Percentiles rank a stretch among this genome's conserved stretches.
Conservation (phyloP, 1,284 basidiomycete genomes). For the Leccinum laetum region DNA sequence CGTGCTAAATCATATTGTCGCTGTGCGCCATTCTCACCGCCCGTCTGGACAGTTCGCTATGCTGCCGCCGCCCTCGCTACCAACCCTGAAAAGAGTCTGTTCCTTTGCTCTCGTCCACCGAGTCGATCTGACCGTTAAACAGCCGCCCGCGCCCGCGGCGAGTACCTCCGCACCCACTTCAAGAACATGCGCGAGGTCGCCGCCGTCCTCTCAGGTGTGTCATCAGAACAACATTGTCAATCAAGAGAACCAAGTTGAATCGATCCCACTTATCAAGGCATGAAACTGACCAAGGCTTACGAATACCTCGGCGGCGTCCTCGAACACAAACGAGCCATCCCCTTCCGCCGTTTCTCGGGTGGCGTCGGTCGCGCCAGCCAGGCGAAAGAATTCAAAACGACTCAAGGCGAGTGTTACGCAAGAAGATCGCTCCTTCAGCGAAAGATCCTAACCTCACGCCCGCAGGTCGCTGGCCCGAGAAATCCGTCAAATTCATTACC, state of each 20-base stretch:
- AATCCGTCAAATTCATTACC: slow-evolving; percentile 96
- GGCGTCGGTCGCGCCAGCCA: slow-evolving; percentile 97
- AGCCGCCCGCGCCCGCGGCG: slow-evolving; percentile 92
- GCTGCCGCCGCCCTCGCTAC: slow-evolving; percentile 81
- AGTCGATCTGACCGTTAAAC: slow-evolving; percentile 18
- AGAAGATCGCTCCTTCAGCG: background rate
- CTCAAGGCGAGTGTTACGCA: slow-evolving; percentile 74
- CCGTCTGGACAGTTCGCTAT: slow-evolving; percentile 75
- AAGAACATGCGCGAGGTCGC: slow-evolving; percentile 99
- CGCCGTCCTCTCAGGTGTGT: slow-evolving; percentile 81
- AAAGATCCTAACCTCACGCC: slow-evolving; percentile 1
- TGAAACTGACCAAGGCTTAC: slow-evolving; percentile 97
- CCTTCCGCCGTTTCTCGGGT: slow-evolving; percentile 96
- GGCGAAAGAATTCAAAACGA: slow-evolving; percentile 97
- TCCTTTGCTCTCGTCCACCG: background rate
- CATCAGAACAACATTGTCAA: background rate
- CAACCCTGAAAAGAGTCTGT: slow-evolving; percentile 93
- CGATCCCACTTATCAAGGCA: slow-evolving; percentile 49
- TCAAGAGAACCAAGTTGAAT: background rate
- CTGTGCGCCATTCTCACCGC: slow-evolving; percentile 7
- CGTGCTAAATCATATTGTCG: slow-evolving; percentile 13
- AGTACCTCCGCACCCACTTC: slow-evolving; percentile 99
- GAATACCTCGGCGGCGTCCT: slow-evolving; percentile 92
- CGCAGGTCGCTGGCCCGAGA: slow-evolving; percentile 99
- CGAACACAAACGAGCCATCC: slow-evolving; percentile 97